Percentiles rank a stretch among this genome's conserved stretches.
Evolutionary conservation across 2,329 filamentous ascomycete genomes (phyloP).

Genomic region (Blastomyces gilchristii): DNA sequence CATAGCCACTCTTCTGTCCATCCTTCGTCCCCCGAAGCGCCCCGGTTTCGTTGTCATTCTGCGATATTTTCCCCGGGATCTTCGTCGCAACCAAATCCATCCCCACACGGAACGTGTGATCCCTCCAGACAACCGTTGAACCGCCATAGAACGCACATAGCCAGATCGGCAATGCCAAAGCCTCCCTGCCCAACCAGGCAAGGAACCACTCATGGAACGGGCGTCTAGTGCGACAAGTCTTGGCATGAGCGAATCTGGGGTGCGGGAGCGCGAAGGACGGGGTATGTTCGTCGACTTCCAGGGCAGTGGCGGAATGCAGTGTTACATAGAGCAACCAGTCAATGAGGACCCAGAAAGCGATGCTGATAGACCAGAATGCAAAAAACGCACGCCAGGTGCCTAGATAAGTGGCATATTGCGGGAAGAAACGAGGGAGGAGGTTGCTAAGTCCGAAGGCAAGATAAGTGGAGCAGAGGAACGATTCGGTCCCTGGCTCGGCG

Average conservation of each 20-base stretch:
- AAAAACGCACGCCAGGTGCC: constrained; percentile 58
- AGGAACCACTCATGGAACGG: constrained; percentile 60
- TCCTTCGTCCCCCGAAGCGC: neutral
- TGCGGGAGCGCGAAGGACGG: constrained; percentile 57
- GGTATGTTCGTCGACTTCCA: constrained; percentile 61
- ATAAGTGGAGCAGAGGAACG: constrained; percentile 70
- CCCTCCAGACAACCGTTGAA: constrained; percentile 77
- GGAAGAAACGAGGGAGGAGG: constrained; percentile 49
- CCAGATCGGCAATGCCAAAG: constrained; percentile 82
- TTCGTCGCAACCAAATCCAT: constrained; percentile 73
- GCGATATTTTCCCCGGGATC: constrained; percentile 8
- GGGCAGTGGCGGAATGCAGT: constrained; percentile 61
- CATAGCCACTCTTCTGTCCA: neutral
- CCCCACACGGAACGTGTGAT: constrained; percentile 68
- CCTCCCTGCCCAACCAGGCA: constrained; percentile 77
- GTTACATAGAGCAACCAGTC: constrained; percentile 65
- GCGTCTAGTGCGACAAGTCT: constrained; percentile 39
- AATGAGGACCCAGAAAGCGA: constrained; percentile 59
- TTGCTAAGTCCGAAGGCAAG: constrained; percentile 70
- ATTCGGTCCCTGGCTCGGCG: constrained; percentile 87
- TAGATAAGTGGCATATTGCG: constrained; percentile 42
- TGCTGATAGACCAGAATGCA: constrained; percentile 54
- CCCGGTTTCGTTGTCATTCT: neutral
- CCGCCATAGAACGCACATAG: constrained; percentile 81
- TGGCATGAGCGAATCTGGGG: constrained; percentile 20